Conservation (phyloP, 345 rosid species). For the Balakata baccata region DNA sequence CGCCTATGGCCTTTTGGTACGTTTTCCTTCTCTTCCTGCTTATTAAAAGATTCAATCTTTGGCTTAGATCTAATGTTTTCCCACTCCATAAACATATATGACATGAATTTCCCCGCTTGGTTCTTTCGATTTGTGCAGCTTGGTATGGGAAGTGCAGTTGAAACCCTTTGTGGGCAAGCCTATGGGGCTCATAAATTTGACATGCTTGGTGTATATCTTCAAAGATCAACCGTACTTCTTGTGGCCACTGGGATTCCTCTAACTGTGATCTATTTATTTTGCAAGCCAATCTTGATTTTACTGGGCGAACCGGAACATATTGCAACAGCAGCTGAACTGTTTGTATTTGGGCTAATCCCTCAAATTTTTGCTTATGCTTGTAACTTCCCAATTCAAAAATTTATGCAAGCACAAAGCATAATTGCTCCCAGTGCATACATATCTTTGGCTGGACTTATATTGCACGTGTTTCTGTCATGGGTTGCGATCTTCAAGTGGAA, state of each 20-base stretch:
- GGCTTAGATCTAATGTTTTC: too few species aligned
- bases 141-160: constrained; percentile 79
- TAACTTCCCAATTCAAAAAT: constrained; percentile 58
- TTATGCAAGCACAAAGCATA: constrained; percentile 30
- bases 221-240: constrained; percentile 58
- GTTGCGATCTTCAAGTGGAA: constrained; percentile 14
- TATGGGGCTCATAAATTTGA: constrained; percentile 62
- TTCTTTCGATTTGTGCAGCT: constrained; percentile 11
- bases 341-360: constrained; percentile 30
- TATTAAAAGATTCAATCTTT: too few species aligned
- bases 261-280: constrained; percentile 48
- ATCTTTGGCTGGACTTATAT: constrained; percentile 9
- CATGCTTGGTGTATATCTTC: constrained; percentile 69
- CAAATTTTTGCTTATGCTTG: constrained; percentile 34
- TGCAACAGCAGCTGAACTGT: constrained; percentile 51
- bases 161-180: constrained; percentile 80
- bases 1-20: constrained; percentile 22
- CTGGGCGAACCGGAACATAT: constrained; percentile 56
- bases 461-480: constrained; percentile 25
- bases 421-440: constrained; percentile 26
- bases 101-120: too few species aligned
- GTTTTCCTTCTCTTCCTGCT: background rate
- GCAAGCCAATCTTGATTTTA: constrained; percentile 41
- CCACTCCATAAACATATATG: too few species aligned
- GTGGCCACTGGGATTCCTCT: constrained; percentile 47